A percentile compares a stretch with the other conserved stretches of the same genome.
Evolutionary conservation across 2,329 filamentous ascomycete species (phyloP).

Genomic region (Aspergillus texensis): DNA sequence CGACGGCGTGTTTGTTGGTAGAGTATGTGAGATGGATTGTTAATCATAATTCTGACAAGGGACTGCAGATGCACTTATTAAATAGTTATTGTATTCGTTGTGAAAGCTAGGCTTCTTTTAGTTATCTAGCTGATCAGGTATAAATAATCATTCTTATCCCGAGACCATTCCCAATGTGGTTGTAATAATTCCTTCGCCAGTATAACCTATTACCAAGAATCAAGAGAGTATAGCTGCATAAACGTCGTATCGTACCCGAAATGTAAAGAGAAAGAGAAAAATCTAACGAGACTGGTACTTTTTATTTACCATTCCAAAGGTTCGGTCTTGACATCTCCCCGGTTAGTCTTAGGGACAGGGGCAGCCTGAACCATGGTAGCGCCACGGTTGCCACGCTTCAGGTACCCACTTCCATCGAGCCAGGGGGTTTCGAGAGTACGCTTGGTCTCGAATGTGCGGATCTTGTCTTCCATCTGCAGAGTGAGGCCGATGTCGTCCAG

Average conservation of each 20-base stretch:
- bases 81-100: not conserved
- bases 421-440: slow-evolving; percentile 80
- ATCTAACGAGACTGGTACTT: slow-evolving; percentile 3
- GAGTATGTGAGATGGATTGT: not conserved
- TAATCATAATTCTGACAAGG: not conserved
- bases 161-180: not conserved
- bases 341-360: slow-evolving; percentile 84
- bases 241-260: slow-evolving; percentile 36
- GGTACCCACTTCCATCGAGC: slow-evolving; percentile 84
- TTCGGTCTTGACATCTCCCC: slow-evolving; percentile 80
- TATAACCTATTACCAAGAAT: not conserved
- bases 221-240: slow-evolving; percentile 9
- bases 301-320: slow-evolving; percentile 79
- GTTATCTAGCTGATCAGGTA: not conserved
- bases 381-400: slow-evolving; percentile 58
- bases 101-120: not conserved
- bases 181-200: not conserved
- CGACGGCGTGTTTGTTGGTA: not conserved
- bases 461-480: slow-evolving; percentile 89
- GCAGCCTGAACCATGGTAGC: slow-evolving; percentile 65
- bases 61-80: not conserved
- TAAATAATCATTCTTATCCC: slow-evolving; percentile 1
- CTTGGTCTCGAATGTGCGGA: slow-evolving; percentile 76
- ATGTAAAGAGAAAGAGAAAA: slow-evolving; percentile 5
- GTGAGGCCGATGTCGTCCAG: slow-evolving; percentile 95